Conservation (phyloP, 2,329 filamentous ascomycete species). For the Scleromitrula shiraiana region DNA sequence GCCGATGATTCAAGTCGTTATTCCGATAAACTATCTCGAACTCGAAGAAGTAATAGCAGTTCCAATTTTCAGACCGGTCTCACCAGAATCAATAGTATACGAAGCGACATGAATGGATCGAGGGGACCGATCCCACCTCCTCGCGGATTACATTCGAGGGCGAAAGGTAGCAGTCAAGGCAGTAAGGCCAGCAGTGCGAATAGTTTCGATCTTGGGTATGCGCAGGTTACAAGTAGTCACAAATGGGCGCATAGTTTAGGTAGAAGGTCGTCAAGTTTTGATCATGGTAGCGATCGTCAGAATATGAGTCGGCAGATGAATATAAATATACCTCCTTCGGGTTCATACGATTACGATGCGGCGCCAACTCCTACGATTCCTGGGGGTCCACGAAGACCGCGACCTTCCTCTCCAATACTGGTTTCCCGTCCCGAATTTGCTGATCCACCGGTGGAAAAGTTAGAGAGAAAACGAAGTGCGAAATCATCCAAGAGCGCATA, state of each 20-base stretch:
- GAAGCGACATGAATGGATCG: constrained; percentile 28
- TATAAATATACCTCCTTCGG: constrained; percentile 13
- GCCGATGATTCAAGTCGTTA: constrained; percentile 45
- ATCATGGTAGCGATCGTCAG: constrained; percentile 46
- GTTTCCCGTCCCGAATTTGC: constrained; percentile 19
- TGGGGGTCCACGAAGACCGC: constrained; percentile 59
- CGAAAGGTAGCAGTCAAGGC: constrained; percentile 58
- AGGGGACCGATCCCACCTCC: constrained; percentile 27
- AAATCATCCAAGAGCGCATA: constrained; percentile 41
- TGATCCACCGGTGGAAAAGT: constrained; percentile 29
- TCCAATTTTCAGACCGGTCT: constrained; percentile 58
- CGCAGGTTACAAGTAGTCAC: constrained; percentile 49
- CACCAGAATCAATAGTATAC: constrained; percentile 55
- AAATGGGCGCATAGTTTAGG: constrained; percentile 44
- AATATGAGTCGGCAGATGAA: constrained; percentile 26
- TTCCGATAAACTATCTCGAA: constrained; percentile 45
- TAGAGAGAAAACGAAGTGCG: constrained; percentile 50
- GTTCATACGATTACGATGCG: constrained; percentile 57
- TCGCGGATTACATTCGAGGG: constrained; percentile 44
- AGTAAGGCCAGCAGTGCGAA: constrained; percentile 66
- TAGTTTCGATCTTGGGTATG: constrained; percentile 58
- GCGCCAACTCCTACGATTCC: constrained; percentile 82
- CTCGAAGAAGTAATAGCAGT: constrained; percentile 72
- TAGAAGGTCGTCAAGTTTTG: constrained; percentile 64
- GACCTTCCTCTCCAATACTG: constrained; percentile 33